These are phyloP conservation scores for Diaporthe ampelina DNA, from an alignment of 2,329 filamentous ascomycete species.

Conservation along the genomic window DNA sequence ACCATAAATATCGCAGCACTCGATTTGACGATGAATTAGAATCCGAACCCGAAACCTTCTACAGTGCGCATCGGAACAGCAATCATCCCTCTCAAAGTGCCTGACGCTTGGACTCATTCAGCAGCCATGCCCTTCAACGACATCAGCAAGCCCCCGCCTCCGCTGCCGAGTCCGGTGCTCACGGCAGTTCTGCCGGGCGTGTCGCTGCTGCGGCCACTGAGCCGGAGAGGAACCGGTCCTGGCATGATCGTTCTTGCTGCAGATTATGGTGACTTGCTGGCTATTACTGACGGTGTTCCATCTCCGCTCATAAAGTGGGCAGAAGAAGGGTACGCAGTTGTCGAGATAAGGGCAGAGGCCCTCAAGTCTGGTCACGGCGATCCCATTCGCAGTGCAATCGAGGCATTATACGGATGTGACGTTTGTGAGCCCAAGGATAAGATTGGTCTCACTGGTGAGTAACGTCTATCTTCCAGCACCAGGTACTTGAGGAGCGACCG, in stretches of 20 bases:
- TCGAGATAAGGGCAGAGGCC: slow-evolving; percentile 38
- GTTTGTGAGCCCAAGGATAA: slow-evolving; percentile 42
- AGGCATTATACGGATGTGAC: slow-evolving; percentile 31
- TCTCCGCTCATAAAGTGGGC: slow-evolving; percentile 40
- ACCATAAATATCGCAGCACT: neutral
- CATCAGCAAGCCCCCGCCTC: slow-evolving; percentile 39
- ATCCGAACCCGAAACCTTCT: neutral
- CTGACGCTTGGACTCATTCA: neutral
- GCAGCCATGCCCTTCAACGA: slow-evolving; percentile 38
- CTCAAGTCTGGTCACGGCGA: neutral
- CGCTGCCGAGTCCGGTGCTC: slow-evolving; percentile 37
- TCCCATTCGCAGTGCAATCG: slow-evolving; percentile 24
- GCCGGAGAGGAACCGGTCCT: slow-evolving; percentile 48
- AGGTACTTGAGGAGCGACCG: neutral
- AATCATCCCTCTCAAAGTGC: neutral
- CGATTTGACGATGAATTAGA: neutral
- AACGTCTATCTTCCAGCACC: neutral
- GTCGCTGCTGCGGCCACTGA: slow-evolving; percentile 44
- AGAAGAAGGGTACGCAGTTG: slow-evolving; percentile 42
- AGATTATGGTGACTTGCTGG: slow-evolving; percentile 37
- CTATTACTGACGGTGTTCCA: slow-evolving; percentile 36
- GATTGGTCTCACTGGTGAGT: slow-evolving; percentile 39
- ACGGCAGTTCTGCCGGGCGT: slow-evolving; percentile 32
- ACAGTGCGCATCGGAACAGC: neutral
- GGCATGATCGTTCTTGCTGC: slow-evolving; percentile 46